Evolutionary conservation across 805 yeast species (phyloP).

Genomic region (Schwanniomyces polymorphus): DNA sequence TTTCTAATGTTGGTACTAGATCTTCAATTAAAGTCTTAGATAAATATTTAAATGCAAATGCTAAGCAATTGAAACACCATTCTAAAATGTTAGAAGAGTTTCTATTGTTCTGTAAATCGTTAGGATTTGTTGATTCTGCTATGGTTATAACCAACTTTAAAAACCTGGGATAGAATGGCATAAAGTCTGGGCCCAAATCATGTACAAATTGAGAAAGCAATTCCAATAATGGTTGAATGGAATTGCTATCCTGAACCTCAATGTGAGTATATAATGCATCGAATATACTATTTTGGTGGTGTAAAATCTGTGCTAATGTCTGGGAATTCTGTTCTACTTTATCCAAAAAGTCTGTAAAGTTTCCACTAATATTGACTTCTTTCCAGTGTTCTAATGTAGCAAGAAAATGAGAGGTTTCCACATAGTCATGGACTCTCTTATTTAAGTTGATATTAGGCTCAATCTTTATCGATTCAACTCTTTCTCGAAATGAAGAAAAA

Average conservation of each 20-base stretch:
- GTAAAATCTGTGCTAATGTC: conserved; percentile 78
- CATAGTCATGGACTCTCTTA: conserved; percentile 66
- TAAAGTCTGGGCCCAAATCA: conserved; percentile 89
- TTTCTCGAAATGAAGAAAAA: conserved; percentile 76
- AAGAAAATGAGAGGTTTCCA: conserved; percentile 74
- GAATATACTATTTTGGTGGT: conserved; percentile 64
- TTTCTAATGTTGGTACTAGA: conserved; percentile 65
- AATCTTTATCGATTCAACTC: conserved; percentile 79
- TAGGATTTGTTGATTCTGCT: conserved; percentile 35
- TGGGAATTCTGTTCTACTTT: conserved; percentile 55
- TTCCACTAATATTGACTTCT: conserved; percentile 77
- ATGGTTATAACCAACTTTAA: conserved; percentile 52
- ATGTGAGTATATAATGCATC: conserved; percentile 49
- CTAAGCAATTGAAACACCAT: conserved; percentile 80
- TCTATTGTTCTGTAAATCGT: conserved; percentile 51
- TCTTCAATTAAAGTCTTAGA: conserved; percentile 63
- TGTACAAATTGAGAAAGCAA: conserved; percentile 79
- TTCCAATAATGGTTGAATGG: conserved; percentile 82
- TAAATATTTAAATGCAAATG: conserved; percentile 86
- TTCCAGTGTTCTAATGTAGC: conserved; percentile 84
- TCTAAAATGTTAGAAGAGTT: conserved; percentile 69
- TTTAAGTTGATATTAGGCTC: conserved; percentile 63
- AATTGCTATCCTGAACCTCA: conserved; percentile 58
- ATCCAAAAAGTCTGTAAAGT: conserved; percentile 63
- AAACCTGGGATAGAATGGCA: conserved; percentile 61